These are phyloP conservation scores for Bipolaris bicolor DNA, from an alignment of 2,329 filamentous ascomycete genomes.

Conservation along the genomic window DNA sequence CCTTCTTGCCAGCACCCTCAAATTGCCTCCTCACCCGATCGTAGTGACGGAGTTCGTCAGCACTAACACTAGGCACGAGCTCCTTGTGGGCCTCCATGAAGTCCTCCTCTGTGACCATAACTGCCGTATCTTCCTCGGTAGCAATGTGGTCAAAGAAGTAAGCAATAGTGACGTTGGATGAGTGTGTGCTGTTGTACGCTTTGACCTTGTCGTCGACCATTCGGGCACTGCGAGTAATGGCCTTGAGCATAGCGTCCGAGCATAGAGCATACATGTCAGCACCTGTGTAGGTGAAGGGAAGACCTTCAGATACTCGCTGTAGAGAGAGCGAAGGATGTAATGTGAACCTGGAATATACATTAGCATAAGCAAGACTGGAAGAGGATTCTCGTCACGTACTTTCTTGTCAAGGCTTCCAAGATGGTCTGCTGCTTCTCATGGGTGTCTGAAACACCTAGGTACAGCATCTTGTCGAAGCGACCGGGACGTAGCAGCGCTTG, in stretches of 20 bases:
- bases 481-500: conserved; percentile 87
- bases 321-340: conserved; percentile 82
- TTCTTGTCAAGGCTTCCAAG: conserved; percentile 89
- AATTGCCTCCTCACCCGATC: conserved; percentile 82
- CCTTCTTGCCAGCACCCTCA: conserved; percentile 66
- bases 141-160: conserved; percentile 96
- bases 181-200: conserved; percentile 63
- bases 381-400: conserved; percentile 65
- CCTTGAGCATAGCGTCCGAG: conserved; percentile 98
- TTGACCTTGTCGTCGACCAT: conserved; percentile 84
- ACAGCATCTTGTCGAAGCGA: conserved; percentile 98
- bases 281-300: conserved; percentile 96
- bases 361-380: background rate
- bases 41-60: conserved; percentile 90
- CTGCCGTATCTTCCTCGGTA: conserved; percentile 78
- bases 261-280: conserved; percentile 97
- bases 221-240: conserved; percentile 87
- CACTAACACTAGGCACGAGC: conserved; percentile 90
- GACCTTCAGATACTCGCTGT: conserved; percentile 70
- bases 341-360: conserved; percentile 68
- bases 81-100: conserved; percentile 82
- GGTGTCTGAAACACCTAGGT: conserved; percentile 93
- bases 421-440: conserved; percentile 97
- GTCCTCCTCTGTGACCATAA: conserved; percentile 88
- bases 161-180: conserved; percentile 73